Evolutionary conservation across 1,284 basidiomycete genomes (phyloP).

Genomic region (Tremellales sp.): DNA sequence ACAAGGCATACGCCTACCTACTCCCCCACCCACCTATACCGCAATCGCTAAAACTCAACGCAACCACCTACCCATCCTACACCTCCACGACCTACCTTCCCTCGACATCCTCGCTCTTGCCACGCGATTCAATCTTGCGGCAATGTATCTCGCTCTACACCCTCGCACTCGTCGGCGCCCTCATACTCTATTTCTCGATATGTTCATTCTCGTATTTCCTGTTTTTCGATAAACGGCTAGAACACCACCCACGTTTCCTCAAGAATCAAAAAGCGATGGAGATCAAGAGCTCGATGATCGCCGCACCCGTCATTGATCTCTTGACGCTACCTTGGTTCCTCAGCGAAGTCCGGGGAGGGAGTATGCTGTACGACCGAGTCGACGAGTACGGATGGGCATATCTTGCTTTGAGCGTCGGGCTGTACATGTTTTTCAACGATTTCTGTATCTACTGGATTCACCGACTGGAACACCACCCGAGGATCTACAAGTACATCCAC

Average conservation of each 20-base stretch:
- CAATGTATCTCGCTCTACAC: slow-evolving; percentile 71
- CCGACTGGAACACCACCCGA: slow-evolving; percentile 80
- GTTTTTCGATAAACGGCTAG: slow-evolving; percentile 95
- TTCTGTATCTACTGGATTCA: slow-evolving; percentile 92
- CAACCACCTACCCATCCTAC: slow-evolving; percentile 31
- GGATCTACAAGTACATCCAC: slow-evolving; percentile 84
- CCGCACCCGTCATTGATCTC: slow-evolving; percentile 75
- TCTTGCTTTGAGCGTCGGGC: slow-evolving; percentile 44
- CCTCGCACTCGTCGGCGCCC: slow-evolving; percentile 76
- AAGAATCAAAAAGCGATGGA: slow-evolving; percentile 78
- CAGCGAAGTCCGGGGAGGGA: slow-evolving; percentile 83
- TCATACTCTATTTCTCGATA: slow-evolving; percentile 79
- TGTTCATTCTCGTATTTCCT: slow-evolving; percentile 76
- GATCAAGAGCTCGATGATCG: slow-evolving; percentile 68
- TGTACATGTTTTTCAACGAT: slow-evolving; percentile 88
- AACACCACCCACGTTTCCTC: slow-evolving; percentile 89
- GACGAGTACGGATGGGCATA: slow-evolving; percentile 56
- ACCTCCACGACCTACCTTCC: slow-evolving; percentile 19
- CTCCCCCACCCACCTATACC: slow-evolving; percentile 59
- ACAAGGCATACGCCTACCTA: slow-evolving; percentile 69
- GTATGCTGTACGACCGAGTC: slow-evolving; percentile 71
- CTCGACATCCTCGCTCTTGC: slow-evolving; percentile 17
- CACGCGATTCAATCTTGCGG: slow-evolving; percentile 71
- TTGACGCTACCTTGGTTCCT: slow-evolving; percentile 93
- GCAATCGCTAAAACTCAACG: slow-evolving; percentile 44